These are phyloP conservation scores for Podaxis rugospora DNA, from an alignment of 768 basidiomycete genomes.

Conservation along the genomic window DNA sequence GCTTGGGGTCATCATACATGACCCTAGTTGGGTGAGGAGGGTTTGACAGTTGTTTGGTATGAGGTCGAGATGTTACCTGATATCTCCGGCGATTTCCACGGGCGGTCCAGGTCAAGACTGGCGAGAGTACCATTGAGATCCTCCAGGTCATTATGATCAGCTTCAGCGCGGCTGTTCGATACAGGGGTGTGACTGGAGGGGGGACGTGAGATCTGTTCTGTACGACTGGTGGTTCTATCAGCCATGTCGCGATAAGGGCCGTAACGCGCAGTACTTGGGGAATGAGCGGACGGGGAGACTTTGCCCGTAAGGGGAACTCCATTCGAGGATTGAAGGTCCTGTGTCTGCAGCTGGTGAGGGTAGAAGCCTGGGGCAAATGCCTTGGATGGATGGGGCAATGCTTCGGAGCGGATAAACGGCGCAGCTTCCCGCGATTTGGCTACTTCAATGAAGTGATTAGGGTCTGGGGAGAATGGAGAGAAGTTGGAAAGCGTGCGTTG, in stretches of 20 bases:
- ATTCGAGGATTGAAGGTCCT: constrained; percentile 31
- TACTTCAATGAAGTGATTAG: constrained; percentile 36
- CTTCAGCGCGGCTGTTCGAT: constrained; percentile 30
- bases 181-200: constrained; percentile 38
- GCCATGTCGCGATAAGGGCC: constrained; percentile 40
- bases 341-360: constrained; percentile 26
- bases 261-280: constrained; percentile 42
- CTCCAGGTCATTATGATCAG: constrained; percentile 45
- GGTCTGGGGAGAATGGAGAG: constrained; percentile 80
- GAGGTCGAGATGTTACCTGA: constrained; percentile 7
- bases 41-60: constrained; percentile 12
- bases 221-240: constrained; percentile 34
- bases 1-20: constrained; percentile 7
- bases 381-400: constrained; percentile 44
- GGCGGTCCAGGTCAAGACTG: constrained; percentile 60
- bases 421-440: constrained; percentile 25
- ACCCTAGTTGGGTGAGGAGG: constrained; percentile 14
- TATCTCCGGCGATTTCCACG: constrained; percentile 24
- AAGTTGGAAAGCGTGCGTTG: constrained; percentile 42
- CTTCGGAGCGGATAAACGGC: constrained; percentile 35
- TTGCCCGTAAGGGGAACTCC: constrained; percentile 21
- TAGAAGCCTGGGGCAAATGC: constrained; percentile 49
- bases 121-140: constrained; percentile 77
- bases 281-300: constrained; percentile 40
- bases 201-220: constrained; percentile 52